Conservation (phyloP, 2,329 filamentous ascomycete genomes). For the Rhynchosporium graminicola region DNA sequence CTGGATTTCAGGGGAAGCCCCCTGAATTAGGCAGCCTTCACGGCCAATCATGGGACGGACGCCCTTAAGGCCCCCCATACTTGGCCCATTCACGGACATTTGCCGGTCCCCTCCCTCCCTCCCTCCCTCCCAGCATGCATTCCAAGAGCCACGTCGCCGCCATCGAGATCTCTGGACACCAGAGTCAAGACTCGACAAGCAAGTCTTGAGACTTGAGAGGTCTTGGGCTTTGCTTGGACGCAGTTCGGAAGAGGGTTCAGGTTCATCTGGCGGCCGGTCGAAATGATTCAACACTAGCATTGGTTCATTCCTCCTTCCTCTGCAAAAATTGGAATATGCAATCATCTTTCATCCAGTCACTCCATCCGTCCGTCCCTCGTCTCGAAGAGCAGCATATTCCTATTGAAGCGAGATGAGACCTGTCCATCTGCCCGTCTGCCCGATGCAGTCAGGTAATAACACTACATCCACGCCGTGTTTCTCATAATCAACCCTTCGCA, state of each 20-base stretch:
- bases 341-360: neutral
- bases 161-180: neutral
- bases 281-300: neutral
- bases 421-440: neutral
- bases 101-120: neutral
- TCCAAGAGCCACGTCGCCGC: neutral
- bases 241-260: neutral
- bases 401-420: neutral
- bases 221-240: constrained; percentile 8
- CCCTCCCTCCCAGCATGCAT: neutral
- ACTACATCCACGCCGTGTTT: neutral
- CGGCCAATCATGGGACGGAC: neutral
- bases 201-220: neutral
- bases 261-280: neutral
- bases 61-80: neutral
- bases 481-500: constrained; percentile 4
- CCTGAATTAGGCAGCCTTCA: neutral
- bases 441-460: neutral
- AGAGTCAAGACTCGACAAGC: neutral
- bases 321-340: too few species aligned
- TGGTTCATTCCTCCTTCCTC: too few species aligned
- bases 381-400: neutral
- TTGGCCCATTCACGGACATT: neutral
- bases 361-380: neutral
- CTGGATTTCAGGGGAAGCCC: constrained; percentile 6